phyloP scores from a whole-genome alignment of 2,329 filamentous ascomycete species.

The Cercospora nicotianae region DNA sequence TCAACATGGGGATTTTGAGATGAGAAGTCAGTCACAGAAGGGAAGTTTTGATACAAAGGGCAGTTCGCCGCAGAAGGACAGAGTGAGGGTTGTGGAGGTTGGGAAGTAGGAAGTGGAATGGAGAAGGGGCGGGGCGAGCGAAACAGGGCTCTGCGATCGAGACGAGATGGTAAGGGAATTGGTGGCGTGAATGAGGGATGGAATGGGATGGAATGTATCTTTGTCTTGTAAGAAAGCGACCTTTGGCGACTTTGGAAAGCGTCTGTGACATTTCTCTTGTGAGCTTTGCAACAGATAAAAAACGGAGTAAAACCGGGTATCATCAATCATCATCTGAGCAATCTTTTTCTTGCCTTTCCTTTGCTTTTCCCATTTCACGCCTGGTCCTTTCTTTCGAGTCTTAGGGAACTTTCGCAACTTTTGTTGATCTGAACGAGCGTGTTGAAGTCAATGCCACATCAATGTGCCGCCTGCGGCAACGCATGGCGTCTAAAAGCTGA shows the following conservation, averaged over 20 bases:
- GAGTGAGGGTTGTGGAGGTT: conserved; percentile 17
- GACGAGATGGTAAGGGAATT: too few relatives aligned
- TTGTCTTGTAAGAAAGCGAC: too few relatives aligned
- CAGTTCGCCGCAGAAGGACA: conserved; percentile 14
- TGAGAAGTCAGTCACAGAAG: not conserved
- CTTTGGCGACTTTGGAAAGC: too few relatives aligned
- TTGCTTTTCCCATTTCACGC: not conserved
- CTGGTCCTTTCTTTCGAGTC: not conserved
- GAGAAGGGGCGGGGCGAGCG: too few relatives aligned
- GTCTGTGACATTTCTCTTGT: not conserved
- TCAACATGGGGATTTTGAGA: not conserved
- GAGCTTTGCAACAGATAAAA: not conserved
- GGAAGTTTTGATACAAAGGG: conserved; percentile 17
- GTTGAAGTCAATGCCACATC: not conserved
- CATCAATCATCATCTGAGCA: not conserved
- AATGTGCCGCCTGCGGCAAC: not conserved
- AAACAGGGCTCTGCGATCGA: too few relatives aligned
- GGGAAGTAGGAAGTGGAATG: conserved; percentile 3
- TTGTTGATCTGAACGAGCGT: not conserved
- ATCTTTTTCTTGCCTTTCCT: not conserved
- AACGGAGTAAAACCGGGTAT: not conserved
- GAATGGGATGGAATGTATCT: too few relatives aligned
- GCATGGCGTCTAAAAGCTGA: conserved; percentile 42
- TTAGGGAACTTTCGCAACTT: not conserved
- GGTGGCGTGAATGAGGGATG: too few relatives aligned